A percentile compares a stretch with the other conserved stretches of the same genome.
These are phyloP conservation scores for Carnegiea gigantea DNA, from an alignment of 179 eudicot genomes.

Conservation along the genomic window DNA sequence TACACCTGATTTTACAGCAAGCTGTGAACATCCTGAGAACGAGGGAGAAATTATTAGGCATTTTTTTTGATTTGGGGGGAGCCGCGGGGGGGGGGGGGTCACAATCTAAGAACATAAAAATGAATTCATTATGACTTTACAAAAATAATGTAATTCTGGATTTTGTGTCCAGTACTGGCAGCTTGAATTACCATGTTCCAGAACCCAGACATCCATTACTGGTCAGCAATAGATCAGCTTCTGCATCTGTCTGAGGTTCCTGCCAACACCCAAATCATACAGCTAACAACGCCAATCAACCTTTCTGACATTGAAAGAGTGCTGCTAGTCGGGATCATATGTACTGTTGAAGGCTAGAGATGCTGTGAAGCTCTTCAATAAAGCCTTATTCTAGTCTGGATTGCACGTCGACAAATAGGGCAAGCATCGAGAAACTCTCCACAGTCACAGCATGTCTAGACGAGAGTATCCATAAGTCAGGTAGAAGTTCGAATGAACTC, in stretches of 20 bases:
- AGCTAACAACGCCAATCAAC: neutral
- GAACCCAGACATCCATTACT: neutral
- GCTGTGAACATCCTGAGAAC: neutral
- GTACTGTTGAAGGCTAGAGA: neutral
- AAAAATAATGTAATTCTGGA: neutral
- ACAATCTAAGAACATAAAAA: conserved; percentile 5
- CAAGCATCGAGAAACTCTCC: conserved; percentile 49
- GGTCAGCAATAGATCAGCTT: neutral
- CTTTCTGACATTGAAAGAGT: neutral
- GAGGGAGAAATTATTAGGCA: too few species aligned
- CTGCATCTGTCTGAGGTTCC: too few species aligned
- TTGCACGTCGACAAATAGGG: conserved; percentile 49
- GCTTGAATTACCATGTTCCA: conserved; percentile 6
- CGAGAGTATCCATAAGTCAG: neutral
- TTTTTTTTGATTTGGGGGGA: neutral
- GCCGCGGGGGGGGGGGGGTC: too few species aligned
- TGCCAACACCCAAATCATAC: too few species aligned
- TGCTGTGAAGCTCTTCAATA: conserved; percentile 25
- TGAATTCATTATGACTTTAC: neutral
- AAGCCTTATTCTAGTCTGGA: conserved; percentile 45
- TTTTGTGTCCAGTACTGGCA: neutral
- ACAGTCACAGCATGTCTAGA: conserved; percentile 51
- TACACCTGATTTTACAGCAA: conserved; percentile 23
- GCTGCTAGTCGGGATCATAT: conserved; percentile 15
- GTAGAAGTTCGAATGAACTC: neutral